Base-by-base conservation (phyloP, 129 eudicot species). In the Deinandra increscens region DNA sequence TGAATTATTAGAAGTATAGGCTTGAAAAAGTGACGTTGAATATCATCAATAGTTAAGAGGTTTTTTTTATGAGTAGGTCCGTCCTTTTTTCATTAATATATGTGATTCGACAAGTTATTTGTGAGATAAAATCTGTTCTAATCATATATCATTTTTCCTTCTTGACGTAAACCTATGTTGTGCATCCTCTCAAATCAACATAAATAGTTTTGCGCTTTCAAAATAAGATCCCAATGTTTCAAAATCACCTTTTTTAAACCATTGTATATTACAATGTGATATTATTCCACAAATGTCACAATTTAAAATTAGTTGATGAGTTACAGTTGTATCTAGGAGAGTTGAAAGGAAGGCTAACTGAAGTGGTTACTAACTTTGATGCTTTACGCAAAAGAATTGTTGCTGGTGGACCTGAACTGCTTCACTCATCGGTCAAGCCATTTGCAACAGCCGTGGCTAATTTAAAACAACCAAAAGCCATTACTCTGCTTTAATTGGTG, bases 281-380 rank as follows among this genome's bases (percentile, higher is more conserved):
- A 23, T 9, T n/a, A 66, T 46, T 23, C 29, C 44, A 9, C 48
- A 22, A 44, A 26, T 23, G 15, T 26, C 3, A 26, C 31, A 26
- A 26, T 22, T 58, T 74, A 51, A 44, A 60, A 81, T 79, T 81
- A 92, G 98, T 92, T 74, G 91, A 92, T 42, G 81, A 72, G 37
- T 78, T 88, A 84, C 87, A 92, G 73, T 91, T 92, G 60, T 92
- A 86, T 68, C 81, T 89, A 20, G 95, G 99, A 65, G 88, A 79
- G 78, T 74, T 93, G 33, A 93, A 89, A 80, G 97, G 95, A 65
- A 87, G 90, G 60, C 77, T 89, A 68, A 89, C 95, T 33, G 97
- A 93, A 79, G 97, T 87, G 60, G 74, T 87, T 33, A 89, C 93
- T 73, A 89, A 89, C 50, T 92, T 95, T 68, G 96, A 92, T 75